phyloP scores from a whole-genome alignment of 2,329 filamentous ascomycete genomes.

The Bimuria novae-zelandiae region DNA sequence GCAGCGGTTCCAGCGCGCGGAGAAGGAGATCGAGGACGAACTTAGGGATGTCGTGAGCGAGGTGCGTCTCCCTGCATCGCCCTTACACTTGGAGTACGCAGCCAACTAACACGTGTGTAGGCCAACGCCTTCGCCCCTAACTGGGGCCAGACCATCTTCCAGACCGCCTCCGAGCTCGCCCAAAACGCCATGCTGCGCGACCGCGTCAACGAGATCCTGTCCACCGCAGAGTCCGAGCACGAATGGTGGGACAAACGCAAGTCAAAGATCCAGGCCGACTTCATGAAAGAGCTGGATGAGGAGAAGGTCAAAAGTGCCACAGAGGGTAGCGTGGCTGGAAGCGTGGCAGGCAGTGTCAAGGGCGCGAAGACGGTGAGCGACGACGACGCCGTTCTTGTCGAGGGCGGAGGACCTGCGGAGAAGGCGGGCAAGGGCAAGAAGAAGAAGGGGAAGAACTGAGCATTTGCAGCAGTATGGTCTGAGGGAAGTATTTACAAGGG shows the following conservation, averaged over 20 bases:
- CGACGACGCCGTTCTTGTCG: conserved; percentile 79
- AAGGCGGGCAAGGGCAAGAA: conserved; percentile 58
- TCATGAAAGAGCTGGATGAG: conserved; percentile 83
- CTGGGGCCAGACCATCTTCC: conserved; percentile 96
- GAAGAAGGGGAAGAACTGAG: conserved; percentile 69
- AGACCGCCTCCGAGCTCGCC: conserved; percentile 94
- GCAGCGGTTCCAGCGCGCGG: conserved; percentile 87
- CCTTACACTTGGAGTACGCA: neutral
- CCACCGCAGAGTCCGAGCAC: conserved; percentile 73
- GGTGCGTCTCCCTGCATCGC: conserved; percentile 57
- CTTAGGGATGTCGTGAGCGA: conserved; percentile 91
- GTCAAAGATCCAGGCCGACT: conserved; percentile 71
- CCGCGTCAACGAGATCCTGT: conserved; percentile 74
- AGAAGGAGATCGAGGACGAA: conserved; percentile 98
- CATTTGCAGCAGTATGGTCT: neutral
- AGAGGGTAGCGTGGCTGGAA: conserved; percentile 16
- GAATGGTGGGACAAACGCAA: conserved; percentile 91
- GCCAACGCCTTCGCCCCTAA: conserved; percentile 86
- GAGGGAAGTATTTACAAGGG: neutral
- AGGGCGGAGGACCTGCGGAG: conserved; percentile 58
- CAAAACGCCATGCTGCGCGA: conserved; percentile 79
- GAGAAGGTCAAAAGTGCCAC: conserved; percentile 45
- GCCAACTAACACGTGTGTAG: conserved; percentile 54
- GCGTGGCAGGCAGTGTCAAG: conserved; percentile 40
- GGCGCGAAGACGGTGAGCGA: conserved; percentile 54